phyloP scores from a whole-genome alignment of 345 rosid species.

The Eucalyptus victrix region DNA sequence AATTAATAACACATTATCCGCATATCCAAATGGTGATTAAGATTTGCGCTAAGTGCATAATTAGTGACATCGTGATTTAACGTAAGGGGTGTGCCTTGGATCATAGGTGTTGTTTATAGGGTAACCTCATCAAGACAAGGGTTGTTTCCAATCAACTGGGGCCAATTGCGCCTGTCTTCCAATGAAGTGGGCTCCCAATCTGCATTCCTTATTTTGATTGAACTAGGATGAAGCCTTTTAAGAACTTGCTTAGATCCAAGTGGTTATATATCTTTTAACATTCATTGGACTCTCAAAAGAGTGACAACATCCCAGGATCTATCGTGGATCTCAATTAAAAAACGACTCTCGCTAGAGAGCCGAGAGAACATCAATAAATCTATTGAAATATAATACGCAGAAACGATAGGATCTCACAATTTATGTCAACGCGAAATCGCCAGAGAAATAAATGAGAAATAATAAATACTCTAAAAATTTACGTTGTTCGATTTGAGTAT shows the following conservation, averaged over 20 bases:
- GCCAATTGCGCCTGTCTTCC: too few relatives aligned
- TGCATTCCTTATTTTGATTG: too few relatives aligned
- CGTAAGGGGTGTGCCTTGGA: too few relatives aligned
- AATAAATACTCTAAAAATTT: rapidly evolving
- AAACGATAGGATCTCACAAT: rapidly evolving
- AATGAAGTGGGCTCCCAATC: too few relatives aligned
- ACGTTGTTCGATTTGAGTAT: rapidly evolving
- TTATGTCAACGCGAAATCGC: rapidly evolving
- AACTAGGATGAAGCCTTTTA: too few relatives aligned
- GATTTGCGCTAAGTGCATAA: neutral
- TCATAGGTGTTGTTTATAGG: too few relatives aligned
- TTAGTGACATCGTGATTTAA: neutral
- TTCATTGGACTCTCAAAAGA: neutral
- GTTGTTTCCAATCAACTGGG: too few relatives aligned
- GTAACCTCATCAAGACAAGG: too few relatives aligned
- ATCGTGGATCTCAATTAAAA: neutral
- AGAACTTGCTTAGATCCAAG: too few relatives aligned
- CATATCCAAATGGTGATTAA: neutral
- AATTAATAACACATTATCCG: neutral
- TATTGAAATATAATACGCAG: too few relatives aligned
- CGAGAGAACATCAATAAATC: too few relatives aligned
- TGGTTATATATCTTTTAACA: neutral
- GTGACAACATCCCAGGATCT: neutral
- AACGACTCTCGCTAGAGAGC: rapidly evolving
- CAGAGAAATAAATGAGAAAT: too few relatives aligned